Base-by-base conservation (phyloP, 129 eudicot genomes). In the Saposhnikovia divaricata region DNA sequence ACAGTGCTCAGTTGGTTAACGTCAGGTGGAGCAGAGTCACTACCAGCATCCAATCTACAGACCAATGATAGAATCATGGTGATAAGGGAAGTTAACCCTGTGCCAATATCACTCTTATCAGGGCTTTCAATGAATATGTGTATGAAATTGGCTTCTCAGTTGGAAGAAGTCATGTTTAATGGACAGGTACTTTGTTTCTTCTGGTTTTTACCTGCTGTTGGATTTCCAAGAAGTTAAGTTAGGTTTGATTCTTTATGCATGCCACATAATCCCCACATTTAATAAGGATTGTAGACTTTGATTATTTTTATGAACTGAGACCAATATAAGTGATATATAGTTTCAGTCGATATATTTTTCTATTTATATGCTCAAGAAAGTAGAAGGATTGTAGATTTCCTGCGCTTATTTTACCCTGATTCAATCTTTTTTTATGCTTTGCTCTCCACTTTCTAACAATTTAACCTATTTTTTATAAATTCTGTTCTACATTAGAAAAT, bases 121-220 rank as follows among this genome's bases (percentile, higher is more conserved):
- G 98, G 98, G 16, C 92, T 95, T 79, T 92, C 98, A 55, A 87
- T 92, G 70, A 92, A 92, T 82, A 78, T 95, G 86, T 92, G 93
- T 80, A 74, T 90, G 74, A 95, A 95, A 80, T 74, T 95, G 81
- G 96, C 96, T 81, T 80, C 78, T 86, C 93, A 88, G 81, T 86
- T 95, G 97, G 98, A 95, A 88, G 98, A 95, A 13, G 85, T 92
- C 55, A 86, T 95, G 96, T 95, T 95, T 77, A 81, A 91, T 79
- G 97, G 96, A 79, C 97, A 92, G 97, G 98, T 92, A 84, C 77
- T 73, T 23, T 6, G 9, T 14, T 42, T 73, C 48, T 47, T 73
- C 28, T 73, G 4, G 31, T n/a, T 44, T 21, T 28, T 66, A 66
- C 51, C 37, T 43, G 37, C 8, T 13, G 34, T 0, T 73, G 28